Base-by-base conservation (phyloP, 352 stramenopile species). In the Peronospora farinosa region DNA sequence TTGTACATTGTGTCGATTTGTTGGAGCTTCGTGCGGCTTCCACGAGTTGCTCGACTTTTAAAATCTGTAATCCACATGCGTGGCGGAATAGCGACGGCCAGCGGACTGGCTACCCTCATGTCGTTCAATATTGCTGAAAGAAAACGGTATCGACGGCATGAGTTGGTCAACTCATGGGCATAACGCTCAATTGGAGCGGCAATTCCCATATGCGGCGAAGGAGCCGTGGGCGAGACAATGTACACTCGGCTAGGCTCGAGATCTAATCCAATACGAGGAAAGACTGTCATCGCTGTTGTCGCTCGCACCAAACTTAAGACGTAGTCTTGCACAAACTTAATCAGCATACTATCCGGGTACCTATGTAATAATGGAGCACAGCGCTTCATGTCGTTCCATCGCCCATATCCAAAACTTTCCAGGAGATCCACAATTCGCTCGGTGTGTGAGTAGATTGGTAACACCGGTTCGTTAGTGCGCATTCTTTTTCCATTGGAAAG, bases 1-100 rank as follows among this genome's bases (percentile, higher is more conserved):
- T 54, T 60, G 15, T 65, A 78, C 71, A 92, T 79, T 5, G 69
- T 70, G 19, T 92, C 82, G 16, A 91, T 78, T 47, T 91, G 79
- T 40, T 84, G 65, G 15, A 92, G 45, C 35, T 74, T 83, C 13
- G 44, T 35, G 9, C 51, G 58, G 1, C 73, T 67, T 0, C 71
- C 65, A 25, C 79, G 78, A 46, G 83, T 66, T 23, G 43, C 49
- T 60, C 69, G 54, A n/a, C 46, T 48, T 31, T 60, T 40, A 31
- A 58, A 57, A 32, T 69, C 60, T 12, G 47, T 58, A 44, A 64
- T 58, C 63, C 63, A 72, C 43, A 72, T 50, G 17, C 31, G 55
- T 45, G 55, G 50, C 19, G 60, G 63, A 31, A 69, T 33, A 8
- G 54, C 36, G 17, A 69, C 59, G 40, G 51, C 47, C 37, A 72